Base-by-base conservation (phyloP, 1,139 yeast genomes). In the Blastobotrys serpentis region DNA sequence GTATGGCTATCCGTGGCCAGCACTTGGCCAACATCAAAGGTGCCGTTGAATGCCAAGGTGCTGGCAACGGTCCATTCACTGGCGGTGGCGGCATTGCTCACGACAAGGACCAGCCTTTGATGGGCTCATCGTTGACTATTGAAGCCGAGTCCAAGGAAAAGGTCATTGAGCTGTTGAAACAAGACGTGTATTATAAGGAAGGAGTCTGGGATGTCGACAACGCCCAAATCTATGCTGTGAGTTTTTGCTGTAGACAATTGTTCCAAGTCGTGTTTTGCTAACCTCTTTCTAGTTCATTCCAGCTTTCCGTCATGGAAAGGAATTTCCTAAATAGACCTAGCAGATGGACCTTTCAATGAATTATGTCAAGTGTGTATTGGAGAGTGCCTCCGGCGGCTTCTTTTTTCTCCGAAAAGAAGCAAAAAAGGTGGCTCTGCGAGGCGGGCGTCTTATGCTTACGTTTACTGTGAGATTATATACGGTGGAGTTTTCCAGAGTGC, bases 181-280 rank as follows among this genome's bases (percentile, higher is more conserved):
- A 70, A 49, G 95, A 86, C 63, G 66, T 81, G 32, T 86, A 82
- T 66, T 78, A 79, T 56, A 72, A 71, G 56, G 72, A 74, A 25
- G 92, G 89, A 0, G 77, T 86, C 51, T 86, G 95, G 95, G 94
- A 86, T 63, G 62, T 85, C 53, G 79, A 81, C 40, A 76, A 74
- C 48, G 83, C 79, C 19, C 62, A 80, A 56, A 78, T 85, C 44
- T 73, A 78, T 60, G 90, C 90, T 26, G 68, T 65, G 60, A 48
- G 67, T 57, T 29, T 11, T 6, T 11, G 10, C 26, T 10, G 26
- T 23, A 6, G 26, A 10, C n/a, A n/a, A n/a, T n/a, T n/a, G n/a
- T n/a, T n/a, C n/a, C n/a, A n/a, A n/a, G n/a, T n/a, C n/a, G n/a
- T n/a, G n/a, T 23, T 10, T 23, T 11, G 13, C 32, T 29, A 29